phyloP scores from a whole-genome alignment of 352 stramenopile genomes.

The Chrysophaeum taylorii region DNA sequence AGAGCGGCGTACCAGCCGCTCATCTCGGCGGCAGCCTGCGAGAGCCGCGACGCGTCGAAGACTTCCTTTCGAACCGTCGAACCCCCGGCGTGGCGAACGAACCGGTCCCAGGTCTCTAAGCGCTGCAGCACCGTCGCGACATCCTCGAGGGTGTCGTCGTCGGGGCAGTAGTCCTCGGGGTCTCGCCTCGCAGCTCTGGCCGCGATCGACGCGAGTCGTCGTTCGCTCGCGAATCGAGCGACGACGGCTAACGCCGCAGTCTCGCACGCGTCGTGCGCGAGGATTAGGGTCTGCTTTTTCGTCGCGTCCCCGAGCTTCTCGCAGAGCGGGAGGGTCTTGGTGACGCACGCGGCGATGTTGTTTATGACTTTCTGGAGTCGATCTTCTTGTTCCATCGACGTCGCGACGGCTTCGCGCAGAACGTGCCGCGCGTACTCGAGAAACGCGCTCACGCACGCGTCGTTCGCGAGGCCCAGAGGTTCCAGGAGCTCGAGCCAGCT shows the following conservation, averaged over 20 bases:
- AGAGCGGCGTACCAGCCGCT: slow-evolving; percentile 6
- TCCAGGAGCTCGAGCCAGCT: not conserved
- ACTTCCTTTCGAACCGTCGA: not conserved
- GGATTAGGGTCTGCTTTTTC: not conserved
- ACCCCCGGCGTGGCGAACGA: not conserved
- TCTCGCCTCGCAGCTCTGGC: slow-evolving; percentile 2
- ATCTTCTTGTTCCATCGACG: too few species aligned
- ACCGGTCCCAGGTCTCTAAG: slow-evolving; percentile 7
- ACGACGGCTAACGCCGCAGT: not conserved
- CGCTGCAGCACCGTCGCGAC: not conserved
- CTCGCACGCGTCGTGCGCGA: slow-evolving; percentile 9
- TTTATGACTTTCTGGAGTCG: slow-evolving; percentile 2
- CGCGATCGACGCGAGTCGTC: not conserved
- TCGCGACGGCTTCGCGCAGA: not conserved
- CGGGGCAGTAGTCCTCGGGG: not conserved
- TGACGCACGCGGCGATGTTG: slow-evolving; percentile 1
- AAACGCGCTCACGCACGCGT: not conserved
- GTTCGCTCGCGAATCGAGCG: not conserved
- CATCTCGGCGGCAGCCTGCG: not conserved
- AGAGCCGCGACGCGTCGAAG: not conserved
- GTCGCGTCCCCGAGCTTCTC: not conserved
- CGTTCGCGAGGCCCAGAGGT: not conserved
- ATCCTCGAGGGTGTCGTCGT: not conserved
- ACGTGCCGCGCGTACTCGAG: not conserved
- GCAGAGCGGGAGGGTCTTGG: too few species aligned